These are phyloP conservation scores for Dactylonectria macrodidyma DNA, from an alignment of 2,329 filamentous ascomycete species.

Conservation along the genomic window DNA sequence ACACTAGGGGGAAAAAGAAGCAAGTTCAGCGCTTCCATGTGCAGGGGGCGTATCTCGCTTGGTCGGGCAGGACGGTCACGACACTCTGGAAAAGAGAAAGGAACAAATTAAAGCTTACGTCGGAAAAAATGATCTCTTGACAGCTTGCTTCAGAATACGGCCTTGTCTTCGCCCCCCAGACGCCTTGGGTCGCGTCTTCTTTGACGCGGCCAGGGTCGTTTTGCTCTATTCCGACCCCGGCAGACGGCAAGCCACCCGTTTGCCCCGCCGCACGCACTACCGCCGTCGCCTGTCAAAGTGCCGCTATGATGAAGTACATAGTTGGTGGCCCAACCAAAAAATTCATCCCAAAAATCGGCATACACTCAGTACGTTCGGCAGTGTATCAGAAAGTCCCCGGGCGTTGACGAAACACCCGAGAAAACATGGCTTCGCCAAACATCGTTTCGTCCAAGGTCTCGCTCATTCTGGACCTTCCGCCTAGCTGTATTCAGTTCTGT, in stretches of 20 bases:
- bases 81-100: not conserved
- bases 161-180: not conserved
- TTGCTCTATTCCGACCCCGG: conserved; percentile 32
- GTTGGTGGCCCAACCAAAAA: conserved; percentile 20
- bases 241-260: conserved; percentile 34
- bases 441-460: conserved; percentile 62
- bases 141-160: not conserved
- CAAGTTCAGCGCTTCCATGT: conserved; percentile 21
- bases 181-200: not conserved
- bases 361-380: not conserved
- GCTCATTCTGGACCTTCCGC: conserved; percentile 75
- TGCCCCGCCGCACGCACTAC: conserved; percentile 39
- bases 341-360: conserved; percentile 15
- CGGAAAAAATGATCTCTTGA: not conserved
- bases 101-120: not conserved
- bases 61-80: not conserved
- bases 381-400: not conserved
- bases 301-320: conserved; percentile 7
- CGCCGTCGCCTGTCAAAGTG: conserved; percentile 20
- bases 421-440: conserved; percentile 41
- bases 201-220: conserved; percentile 17
- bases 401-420: not conserved
- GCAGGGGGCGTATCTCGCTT: conserved; percentile 11
- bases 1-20: conserved; percentile 19
- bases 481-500: conserved; percentile 85